Evolutionary conservation across 805 yeast genomes (phyloP).

Genomic region (Hagleromyces aurorensis): DNA sequence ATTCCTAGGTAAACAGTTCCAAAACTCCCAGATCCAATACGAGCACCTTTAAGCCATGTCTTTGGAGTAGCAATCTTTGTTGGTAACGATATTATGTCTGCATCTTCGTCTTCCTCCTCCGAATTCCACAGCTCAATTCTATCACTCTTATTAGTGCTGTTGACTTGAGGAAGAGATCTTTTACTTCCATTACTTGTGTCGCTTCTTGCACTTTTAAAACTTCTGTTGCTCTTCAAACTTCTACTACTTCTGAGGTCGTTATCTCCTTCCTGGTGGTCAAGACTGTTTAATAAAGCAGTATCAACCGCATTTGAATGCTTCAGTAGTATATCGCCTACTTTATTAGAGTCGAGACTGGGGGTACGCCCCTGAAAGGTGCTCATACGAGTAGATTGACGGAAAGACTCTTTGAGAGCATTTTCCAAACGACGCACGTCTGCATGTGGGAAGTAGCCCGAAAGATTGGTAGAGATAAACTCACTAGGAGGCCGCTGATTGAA

Average conservation of each 20-base stretch:
- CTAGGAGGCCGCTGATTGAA: conserved; percentile 92
- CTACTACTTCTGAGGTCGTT: conserved; percentile 1
- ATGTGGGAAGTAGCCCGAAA: conserved; percentile 87
- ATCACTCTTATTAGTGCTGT: conserved; percentile 7
- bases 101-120: conserved; percentile 31
- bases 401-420: conserved; percentile 76
- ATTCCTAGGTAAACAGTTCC: conserved; percentile 91
- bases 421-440: conserved; percentile 64
- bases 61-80: conserved; percentile 47
- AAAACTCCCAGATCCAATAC: conserved; percentile 91
- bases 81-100: conserved; percentile 24
- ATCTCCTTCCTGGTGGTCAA: conserved; percentile 16
- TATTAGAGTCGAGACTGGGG: conserved; percentile 38
- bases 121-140: conserved; percentile 15
- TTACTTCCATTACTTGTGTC: conserved; percentile 38
- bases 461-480: conserved; percentile 79
- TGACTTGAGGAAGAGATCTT: conserved; percentile 25
- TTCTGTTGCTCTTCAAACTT: not conserved
- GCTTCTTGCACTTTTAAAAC: conserved; percentile 8
- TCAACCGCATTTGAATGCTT: conserved; percentile 51
- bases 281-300: conserved; percentile 33
- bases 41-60: conserved; percentile 87
- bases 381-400: conserved; percentile 63
- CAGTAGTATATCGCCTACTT: conserved; percentile 58
- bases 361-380: conserved; percentile 13